Percentiles rank a stretch among this genome's conserved stretches.
Conservation (phyloP, 805 yeast species). For the Starmera quercuum region DNA sequence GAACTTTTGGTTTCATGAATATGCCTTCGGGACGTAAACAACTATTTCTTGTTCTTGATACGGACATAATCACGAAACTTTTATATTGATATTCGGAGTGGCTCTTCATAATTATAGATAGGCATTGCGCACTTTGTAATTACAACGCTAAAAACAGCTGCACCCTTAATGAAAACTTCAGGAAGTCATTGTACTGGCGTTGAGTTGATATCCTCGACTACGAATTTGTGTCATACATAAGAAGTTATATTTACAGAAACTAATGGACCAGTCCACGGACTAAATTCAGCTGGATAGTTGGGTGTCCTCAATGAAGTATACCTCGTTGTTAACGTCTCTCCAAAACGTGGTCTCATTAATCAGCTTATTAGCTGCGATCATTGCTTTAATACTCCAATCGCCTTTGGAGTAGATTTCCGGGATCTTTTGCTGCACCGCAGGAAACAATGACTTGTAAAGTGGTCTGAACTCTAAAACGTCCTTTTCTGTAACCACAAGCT, state of each 20-base stretch:
- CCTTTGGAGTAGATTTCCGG: conserved; percentile 51
- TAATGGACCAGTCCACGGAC: no score
- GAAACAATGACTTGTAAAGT: conserved; percentile 46
- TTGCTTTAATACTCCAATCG: conserved; percentile 34
- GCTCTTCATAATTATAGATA: no score
- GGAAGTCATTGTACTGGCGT: no score
- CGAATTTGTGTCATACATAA: no score
- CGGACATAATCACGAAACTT: no score
- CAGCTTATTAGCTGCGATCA: conserved; percentile 41
- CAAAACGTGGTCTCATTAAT: conserved; percentile 43
- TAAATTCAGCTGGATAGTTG: not conserved
- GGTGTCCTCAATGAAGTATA: conserved; percentile 23
- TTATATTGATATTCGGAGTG: no score
- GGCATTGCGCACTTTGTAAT: no score
- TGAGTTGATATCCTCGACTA: no score
- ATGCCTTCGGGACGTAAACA: not conserved
- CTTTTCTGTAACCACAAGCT: conserved; percentile 34
- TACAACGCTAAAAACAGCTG: no score
- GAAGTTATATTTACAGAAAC: no score
- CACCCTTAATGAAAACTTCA: no score
- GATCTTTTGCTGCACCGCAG: conserved; percentile 37
- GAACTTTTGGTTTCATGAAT: conserved; percentile 25
- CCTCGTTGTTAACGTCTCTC: conserved; percentile 27
- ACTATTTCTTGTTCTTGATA: not conserved
- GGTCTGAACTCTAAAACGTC: conserved; percentile 50